Evolutionary conservation across 2,329 filamentous ascomycete genomes (phyloP), one percentile per base, ranked within the genome.

Genomic region (Botryotinia narcissicola): DNA sequence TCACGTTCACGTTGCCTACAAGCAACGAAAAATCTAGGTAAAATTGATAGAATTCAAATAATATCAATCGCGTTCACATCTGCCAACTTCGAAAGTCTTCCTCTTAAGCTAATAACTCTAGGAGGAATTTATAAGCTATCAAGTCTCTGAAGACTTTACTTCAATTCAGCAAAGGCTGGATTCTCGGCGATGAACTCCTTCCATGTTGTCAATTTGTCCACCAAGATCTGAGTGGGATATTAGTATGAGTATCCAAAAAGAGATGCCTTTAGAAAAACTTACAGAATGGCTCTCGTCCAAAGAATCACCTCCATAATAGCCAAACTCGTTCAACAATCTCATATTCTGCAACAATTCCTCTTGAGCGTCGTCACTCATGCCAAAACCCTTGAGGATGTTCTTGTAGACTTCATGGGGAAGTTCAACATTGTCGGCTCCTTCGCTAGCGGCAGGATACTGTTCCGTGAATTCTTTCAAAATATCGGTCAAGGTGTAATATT

Each of bases 291-390:
- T 83, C 74, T 82, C 81, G 4, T 84, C 81, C 63, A 86, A 80
- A 57, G 78, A 75, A 64, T 75, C 84, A 16, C 85, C 85, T 8
- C 83, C 84, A 77, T 84, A 89, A 75, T 89, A 89, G 0, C 87
- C 87, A 44, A 83, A 85, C 35, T 86, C 83, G 71, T 85, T 82
- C 73, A 89, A 79, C 64, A 89, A 81, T 59, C 84, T 80, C 79
- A 87, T 84, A 74, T 87, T 89, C 80, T 89, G 84, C 48, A 86
- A 80, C 78, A 89, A 73, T 78, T 89, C 87, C 73, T 86, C 82
- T 32, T 83, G 82, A 76, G 81, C 80, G 37, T 82, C 80, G 16
- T 83, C 82, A 2, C 84, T 83, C 75, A 83, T 69, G 12, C 84
- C 83, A n/a, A 71, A 70, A 22, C 77, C 68, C n/a, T 74, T 79